Conservation (phyloP, 1,284 basidiomycete genomes). For the Chalciporus sp. region DNA sequence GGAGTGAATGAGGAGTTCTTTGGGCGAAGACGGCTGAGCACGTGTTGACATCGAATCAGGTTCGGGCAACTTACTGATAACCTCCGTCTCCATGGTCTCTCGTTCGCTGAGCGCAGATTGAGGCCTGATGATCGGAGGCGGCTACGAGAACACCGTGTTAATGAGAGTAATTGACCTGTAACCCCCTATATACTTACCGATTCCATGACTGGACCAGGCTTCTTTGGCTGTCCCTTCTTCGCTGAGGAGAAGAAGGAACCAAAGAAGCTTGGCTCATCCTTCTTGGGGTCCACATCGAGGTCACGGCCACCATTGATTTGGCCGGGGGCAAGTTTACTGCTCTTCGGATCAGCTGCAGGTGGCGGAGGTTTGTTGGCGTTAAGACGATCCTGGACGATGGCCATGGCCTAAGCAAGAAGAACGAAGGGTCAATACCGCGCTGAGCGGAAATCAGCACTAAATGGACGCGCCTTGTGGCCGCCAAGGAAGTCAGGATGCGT, state of each 20-base stretch:
- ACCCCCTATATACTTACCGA: slow-evolving; percentile 41
- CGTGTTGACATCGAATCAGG: not conserved
- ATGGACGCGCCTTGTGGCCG: slow-evolving; percentile 75
- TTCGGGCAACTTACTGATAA: slow-evolving; percentile 83
- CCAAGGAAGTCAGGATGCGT: slow-evolving; percentile 98
- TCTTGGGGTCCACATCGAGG: slow-evolving; percentile 87
- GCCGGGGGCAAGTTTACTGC: slow-evolving; percentile 59
- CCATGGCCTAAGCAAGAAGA: slow-evolving; percentile 69
- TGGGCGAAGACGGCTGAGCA: slow-evolving; percentile 1
- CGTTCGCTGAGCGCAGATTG: slow-evolving; percentile 93
- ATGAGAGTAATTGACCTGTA: not conserved
- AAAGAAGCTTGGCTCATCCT: slow-evolving; percentile 93
- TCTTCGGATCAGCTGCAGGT: slow-evolving; percentile 67
- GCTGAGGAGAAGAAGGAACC: slow-evolving; percentile 86
- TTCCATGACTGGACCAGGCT: slow-evolving; percentile 75
- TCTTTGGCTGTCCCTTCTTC: slow-evolving; percentile 83
- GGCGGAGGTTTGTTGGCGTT: slow-evolving; percentile 76
- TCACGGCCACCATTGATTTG: slow-evolving; percentile 91
- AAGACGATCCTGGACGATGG: slow-evolving; percentile 85
- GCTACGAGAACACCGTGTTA: slow-evolving; percentile 39
- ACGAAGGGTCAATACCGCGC: slow-evolving; percentile 8
- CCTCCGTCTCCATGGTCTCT: slow-evolving; percentile 98
- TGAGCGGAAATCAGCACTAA: not conserved
- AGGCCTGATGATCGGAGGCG: slow-evolving; percentile 90
- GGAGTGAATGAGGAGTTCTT: slow-evolving; percentile 88